Conservation (phyloP, 2,329 filamentous ascomycete species). For the Penicillium sp. region DNA sequence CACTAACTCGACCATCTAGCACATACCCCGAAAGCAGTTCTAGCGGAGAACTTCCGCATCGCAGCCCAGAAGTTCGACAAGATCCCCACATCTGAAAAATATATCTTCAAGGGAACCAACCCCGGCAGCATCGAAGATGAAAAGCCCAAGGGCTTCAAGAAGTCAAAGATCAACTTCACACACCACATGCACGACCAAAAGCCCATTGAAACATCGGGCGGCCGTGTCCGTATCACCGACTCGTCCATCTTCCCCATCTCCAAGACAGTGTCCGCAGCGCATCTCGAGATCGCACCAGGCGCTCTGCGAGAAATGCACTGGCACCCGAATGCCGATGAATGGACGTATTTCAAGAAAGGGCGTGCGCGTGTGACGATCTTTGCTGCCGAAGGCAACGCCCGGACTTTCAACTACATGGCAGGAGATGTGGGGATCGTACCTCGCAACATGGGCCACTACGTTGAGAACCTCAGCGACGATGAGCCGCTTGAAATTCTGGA, state of each 20-base stretch:
- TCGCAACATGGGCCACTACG: conserved; percentile 74
- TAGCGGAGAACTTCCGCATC: conserved; percentile 73
- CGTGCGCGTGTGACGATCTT: conserved; percentile 76
- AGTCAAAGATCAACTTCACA: conserved; percentile 69
- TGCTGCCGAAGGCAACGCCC: conserved; percentile 66
- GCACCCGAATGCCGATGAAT: conserved; percentile 77
- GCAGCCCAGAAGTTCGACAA: conserved; percentile 67
- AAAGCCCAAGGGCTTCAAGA: conserved; percentile 64
- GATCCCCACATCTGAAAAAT: conserved; percentile 66
- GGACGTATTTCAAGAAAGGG: conserved; percentile 74
- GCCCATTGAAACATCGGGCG: conserved; percentile 64
- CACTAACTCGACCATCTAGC: conserved; percentile 39
- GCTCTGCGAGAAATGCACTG: conserved; percentile 78
- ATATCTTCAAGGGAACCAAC: conserved; percentile 70
- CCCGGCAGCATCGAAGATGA: conserved; percentile 67
- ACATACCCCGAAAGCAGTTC: conserved; percentile 70
- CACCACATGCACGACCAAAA: conserved; percentile 70
- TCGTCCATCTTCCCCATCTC: conserved; percentile 73
- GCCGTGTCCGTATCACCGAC: conserved; percentile 71
- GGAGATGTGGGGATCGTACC: conserved; percentile 77
- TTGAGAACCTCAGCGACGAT: conserved; percentile 72
- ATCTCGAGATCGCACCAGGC: conserved; percentile 69
- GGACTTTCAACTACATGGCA: conserved; percentile 73
- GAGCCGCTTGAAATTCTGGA: conserved; percentile 74
- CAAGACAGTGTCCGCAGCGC: conserved; percentile 70